Percentiles rank a stretch among this genome's conserved stretches.
These are phyloP conservation scores for Cadophora gregata DNA, from an alignment of 2,329 filamentous ascomycete species.

Conservation along the genomic window DNA sequence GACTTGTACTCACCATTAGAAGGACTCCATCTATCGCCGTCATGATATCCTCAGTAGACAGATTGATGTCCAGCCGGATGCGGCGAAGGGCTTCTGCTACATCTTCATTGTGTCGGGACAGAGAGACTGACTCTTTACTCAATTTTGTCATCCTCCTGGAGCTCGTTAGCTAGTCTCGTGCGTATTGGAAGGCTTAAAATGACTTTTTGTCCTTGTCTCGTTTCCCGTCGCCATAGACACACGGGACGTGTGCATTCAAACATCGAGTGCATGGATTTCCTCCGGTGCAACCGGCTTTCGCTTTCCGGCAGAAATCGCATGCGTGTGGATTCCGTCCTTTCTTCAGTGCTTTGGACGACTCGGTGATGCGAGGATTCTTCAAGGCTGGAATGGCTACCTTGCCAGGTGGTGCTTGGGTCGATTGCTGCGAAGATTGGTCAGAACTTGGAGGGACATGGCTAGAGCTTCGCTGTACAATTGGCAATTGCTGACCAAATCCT, in stretches of 20 bases:
- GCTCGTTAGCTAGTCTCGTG: slow-evolving; percentile 15
- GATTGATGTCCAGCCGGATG: slow-evolving; percentile 29
- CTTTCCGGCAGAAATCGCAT: slow-evolving; percentile 45
- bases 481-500: background rate
- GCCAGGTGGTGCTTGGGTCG: slow-evolving; percentile 23
- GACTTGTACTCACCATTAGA: slow-evolving; percentile 29
- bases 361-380: slow-evolving; percentile 17
- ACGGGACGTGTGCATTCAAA: slow-evolving; percentile 31
- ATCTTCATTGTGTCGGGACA: slow-evolving; percentile 33
- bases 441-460: background rate
- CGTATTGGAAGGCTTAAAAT: background rate
- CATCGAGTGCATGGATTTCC: slow-evolving; percentile 44
- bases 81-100: slow-evolving; percentile 32
- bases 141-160: slow-evolving; percentile 33
- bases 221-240: slow-evolving; percentile 42
- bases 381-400: slow-evolving; percentile 39
- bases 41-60: slow-evolving; percentile 34
- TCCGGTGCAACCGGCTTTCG: slow-evolving; percentile 48
- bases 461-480: background rate
- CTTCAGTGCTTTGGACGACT: slow-evolving; percentile 25
- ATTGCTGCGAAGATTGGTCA: background rate
- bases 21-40: slow-evolving; percentile 34
- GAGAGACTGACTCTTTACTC: slow-evolving; percentile 28
- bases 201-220: slow-evolving; percentile 40
- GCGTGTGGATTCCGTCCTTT: slow-evolving; percentile 42